These are phyloP conservation scores for Suhomyces xylopsoci DNA, from an alignment of 805 yeast species.

Conservation along the genomic window DNA sequence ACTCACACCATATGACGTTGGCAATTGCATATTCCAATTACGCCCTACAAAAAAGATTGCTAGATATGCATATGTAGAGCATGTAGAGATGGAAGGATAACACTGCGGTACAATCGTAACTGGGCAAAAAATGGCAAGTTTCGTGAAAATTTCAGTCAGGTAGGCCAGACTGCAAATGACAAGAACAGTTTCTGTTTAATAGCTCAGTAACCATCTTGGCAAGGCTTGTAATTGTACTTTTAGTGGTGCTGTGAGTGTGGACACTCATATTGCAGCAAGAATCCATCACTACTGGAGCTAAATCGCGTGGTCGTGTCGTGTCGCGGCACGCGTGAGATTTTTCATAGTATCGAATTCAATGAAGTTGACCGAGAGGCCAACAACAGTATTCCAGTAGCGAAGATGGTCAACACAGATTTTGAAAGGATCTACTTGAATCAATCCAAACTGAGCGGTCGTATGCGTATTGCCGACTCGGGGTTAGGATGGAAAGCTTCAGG, in stretches of 20 bases:
- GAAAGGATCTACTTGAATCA: conserved; percentile 89
- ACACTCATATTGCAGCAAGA: neutral
- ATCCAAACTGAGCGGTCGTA: conserved; percentile 77
- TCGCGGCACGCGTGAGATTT: conserved; percentile 2
- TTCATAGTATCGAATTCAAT: neutral
- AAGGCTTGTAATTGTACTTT: neutral
- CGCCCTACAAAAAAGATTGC: neutral
- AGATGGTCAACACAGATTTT: conserved; percentile 64
- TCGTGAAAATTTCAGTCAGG: neutral
- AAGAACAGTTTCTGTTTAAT: neutral
- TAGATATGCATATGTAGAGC: no score
- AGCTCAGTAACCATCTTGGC: neutral
- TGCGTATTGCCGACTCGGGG: conserved; percentile 95
- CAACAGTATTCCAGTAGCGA: neutral
- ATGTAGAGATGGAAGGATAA: neutral
- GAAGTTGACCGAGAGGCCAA: neutral
- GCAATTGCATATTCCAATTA: neutral
- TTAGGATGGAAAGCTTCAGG: conserved; percentile 89
- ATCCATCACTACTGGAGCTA: neutral
- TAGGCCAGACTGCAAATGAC: neutral
- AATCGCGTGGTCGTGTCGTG: neutral
- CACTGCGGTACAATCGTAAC: neutral
- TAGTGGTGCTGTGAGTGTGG: neutral
- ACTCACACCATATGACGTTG: neutral
- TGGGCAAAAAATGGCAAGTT: neutral